Percentiles rank a stretch among this genome's conserved stretches.
Evolutionary conservation across 805 yeast species (phyloP).

Genomic region (Starmerella apis): DNA sequence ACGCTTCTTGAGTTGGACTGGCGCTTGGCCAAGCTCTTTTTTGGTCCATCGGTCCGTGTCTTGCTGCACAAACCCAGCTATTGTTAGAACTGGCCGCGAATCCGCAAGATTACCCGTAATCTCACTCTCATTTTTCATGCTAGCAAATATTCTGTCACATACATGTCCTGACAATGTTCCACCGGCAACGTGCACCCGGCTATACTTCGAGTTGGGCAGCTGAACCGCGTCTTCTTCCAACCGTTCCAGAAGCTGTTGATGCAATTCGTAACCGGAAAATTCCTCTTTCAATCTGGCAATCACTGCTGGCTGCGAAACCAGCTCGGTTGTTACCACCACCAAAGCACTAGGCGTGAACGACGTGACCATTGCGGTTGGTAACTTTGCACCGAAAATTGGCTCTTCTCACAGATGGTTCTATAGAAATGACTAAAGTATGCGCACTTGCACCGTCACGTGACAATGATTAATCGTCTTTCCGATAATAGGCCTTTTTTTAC

Average conservation of each 20-base stretch:
- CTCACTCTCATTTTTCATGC: constrained; percentile 30
- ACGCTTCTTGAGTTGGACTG: neutral
- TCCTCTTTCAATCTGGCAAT: constrained; percentile 19
- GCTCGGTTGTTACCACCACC: constrained; percentile 22
- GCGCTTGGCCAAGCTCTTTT: neutral
- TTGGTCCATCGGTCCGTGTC: constrained; percentile 13
- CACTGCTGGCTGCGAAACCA: constrained; percentile 23
- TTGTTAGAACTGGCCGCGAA: constrained; percentile 32
- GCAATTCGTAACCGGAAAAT: constrained; percentile 18
- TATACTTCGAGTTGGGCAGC: constrained; percentile 28
- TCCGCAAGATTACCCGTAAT: constrained; percentile 28
- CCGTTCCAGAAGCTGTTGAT: constrained; percentile 35
- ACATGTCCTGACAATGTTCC: constrained; percentile 21
- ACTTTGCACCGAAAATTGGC: neutral
- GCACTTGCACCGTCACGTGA: neutral
- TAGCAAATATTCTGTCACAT: constrained; percentile 26
- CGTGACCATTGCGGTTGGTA: neutral
- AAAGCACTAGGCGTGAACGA: constrained; percentile 12
- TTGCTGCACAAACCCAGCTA: constrained; percentile 31
- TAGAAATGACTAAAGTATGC: neutral
- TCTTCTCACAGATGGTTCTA: neutral
- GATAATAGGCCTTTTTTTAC: neutral
- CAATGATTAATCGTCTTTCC: neutral
- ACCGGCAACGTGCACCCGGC: constrained; percentile 27
- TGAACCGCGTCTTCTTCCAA: constrained; percentile 29